Evolutionary conservation across 768 basidiomycete species (phyloP), one percentile per base, ranked within the genome.

Genomic region (Saitozyma sp.): DNA sequence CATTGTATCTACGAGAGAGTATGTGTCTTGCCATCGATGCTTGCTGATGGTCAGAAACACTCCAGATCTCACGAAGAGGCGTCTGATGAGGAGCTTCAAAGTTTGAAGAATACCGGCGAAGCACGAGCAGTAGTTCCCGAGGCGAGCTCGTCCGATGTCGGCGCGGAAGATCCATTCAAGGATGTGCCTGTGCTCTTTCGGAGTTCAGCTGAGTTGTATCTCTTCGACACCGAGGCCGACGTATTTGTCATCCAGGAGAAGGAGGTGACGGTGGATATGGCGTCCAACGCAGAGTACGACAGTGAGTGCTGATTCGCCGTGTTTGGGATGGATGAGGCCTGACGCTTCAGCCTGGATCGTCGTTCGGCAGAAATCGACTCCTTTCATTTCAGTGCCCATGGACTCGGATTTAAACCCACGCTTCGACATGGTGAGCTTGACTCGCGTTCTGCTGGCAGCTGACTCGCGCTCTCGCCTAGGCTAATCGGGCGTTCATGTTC

Each of bases 1-100:
- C 87, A 91, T 38, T 95, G 95, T 62, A 92, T 98, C 87, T 98
- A 89, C 79, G 96, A 99, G 76, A 67, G 79, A 62, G 79, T 79
- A 52, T 65, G 79, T 71, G 13, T 7, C 29, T 5, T 14, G 37
- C 0, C 6, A 8, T 8, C 46, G 2, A 61, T 7, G 46, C 50
- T 43, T n/a, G 20, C 66, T 69, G 43, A 63, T 37, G 2, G 19
- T 7, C 86, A 93, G 80, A 94, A 93, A 82, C 88, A 89, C 82
- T 87, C 84, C 70, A 82, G 69, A 55, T 86, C 85, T 68, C 89
- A 90, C 10, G 88, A 90, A 58, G 85, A 83, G 63, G 84, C 88
- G 16, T 79, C 77, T 39, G 89, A 91, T 69, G 79, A 83, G 1
- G 87, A 89, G 40, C 81, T 97, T 42, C 85, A 88, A 40, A 85